Base-by-base conservation (phyloP, 257 asterid species). In the Verbascum thapsus region DNA sequence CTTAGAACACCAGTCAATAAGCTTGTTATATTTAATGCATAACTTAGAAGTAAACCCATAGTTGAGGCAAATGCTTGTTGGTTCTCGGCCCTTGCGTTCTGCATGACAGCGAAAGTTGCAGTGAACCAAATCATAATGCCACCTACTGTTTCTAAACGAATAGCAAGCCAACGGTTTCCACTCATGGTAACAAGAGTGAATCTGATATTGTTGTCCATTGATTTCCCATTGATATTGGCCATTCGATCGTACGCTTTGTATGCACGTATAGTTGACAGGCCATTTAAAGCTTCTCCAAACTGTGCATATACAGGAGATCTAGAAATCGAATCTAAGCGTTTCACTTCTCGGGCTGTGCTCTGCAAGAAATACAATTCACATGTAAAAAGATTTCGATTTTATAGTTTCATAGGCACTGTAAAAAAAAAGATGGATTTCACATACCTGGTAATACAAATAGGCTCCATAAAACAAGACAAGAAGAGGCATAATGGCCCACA, bases 281-380 rank as follows among this genome's bases (percentile, higher is more conserved):
- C 99, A 64, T 92, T 88, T 12, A 92, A 80, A 20, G 99, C 97
- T 82, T 92, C 99, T 44, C 96, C 89, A 67, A 92, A 92, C 76
- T 92, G 99, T 37, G 99, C 99, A 72, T 92, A 92, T n/a, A 92
- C 97, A 15, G 99, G 99, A 59, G 99, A 92, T 65, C 99, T 79
- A 57, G 84, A 69, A 59, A 89, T 65, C 56, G 99, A 92, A 79
- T 92, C 99, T 57, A 92, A 73, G 32, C 99, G 97, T 71, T 92
- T 92, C 68, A 89, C 94, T 77, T 92, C 99, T 58, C 99, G 94
- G 61, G 96, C 95, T 30, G 95, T 92, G 80, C 97, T 92, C 99
- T 91, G 85, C 75, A 74, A 68, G 73, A 12, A 53, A 57, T 39
- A 51, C 11, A 56, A 69, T 44, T 17, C 41, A 47, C 57, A 39